Percentiles rank a stretch among this genome's conserved stretches.
Evolutionary conservation across 2,329 filamentous ascomycete species (phyloP).

Genomic region (Fusarium luffae): DNA sequence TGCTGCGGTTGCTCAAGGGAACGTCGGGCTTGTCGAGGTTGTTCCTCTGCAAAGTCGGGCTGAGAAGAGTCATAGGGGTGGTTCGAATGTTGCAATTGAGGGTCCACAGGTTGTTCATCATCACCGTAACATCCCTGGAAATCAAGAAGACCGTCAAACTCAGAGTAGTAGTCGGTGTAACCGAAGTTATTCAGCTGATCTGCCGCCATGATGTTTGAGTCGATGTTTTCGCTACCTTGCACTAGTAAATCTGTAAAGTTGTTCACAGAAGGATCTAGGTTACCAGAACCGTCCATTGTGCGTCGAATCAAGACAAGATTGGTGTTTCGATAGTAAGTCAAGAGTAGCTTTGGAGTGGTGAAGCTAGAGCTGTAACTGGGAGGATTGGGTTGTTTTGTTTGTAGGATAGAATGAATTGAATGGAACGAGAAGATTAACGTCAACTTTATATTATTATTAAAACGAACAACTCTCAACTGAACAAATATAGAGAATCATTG

Average conservation of each 20-base stretch:
- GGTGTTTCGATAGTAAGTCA: not conserved
- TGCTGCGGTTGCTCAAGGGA: not conserved
- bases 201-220: not conserved
- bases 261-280: not conserved
- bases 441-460: conserved; percentile 1
- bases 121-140: not conserved
- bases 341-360: not conserved
- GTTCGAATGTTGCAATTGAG: not conserved
- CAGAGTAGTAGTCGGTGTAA: not conserved
- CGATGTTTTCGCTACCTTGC: not conserved
- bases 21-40: not conserved
- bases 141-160: not conserved
- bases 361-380: not conserved
- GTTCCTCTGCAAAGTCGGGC: not conserved
- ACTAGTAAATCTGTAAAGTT: not conserved
- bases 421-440: not conserved
- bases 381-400: not conserved
- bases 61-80: not conserved
- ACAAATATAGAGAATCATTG: conserved; percentile 14
- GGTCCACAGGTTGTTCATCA: not conserved
- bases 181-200: too few relatives aligned
- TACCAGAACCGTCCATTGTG: not conserved
- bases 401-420: not conserved
- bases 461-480: not conserved
- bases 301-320: not conserved